phyloP scores from a whole-genome alignment of 2,329 filamentous ascomycete genomes.

The Monilinia laxa region DNA sequence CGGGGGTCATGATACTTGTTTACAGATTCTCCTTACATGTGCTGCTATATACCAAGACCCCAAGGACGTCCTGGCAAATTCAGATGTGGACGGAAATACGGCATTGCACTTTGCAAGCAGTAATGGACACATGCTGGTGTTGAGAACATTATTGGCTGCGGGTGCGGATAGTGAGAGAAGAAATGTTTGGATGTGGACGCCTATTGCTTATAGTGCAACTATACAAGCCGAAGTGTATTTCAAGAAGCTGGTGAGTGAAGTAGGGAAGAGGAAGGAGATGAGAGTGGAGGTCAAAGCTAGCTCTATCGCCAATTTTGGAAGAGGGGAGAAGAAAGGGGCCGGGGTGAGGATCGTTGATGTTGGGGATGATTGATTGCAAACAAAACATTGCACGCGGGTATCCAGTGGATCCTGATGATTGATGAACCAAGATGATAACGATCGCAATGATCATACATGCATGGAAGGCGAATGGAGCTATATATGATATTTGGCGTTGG shows the following conservation, averaged over 20 bases:
- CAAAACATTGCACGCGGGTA: not conserved
- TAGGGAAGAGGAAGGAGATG: slow-evolving; percentile 57
- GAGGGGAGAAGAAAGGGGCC: slow-evolving; percentile 32
- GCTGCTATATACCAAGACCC: slow-evolving; percentile 43
- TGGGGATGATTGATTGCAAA: slow-evolving; percentile 20
- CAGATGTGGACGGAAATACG: slow-evolving; percentile 77
- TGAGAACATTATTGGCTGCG: slow-evolving; percentile 74
- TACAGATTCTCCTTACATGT: slow-evolving; percentile 65
- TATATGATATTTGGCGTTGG: slow-evolving; percentile 1
- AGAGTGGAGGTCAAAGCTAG: slow-evolving; percentile 31
- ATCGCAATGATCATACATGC: slow-evolving; percentile 9
- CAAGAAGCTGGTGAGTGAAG: slow-evolving; percentile 71
- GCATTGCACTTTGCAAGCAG: slow-evolving; percentile 83
- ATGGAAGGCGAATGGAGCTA: slow-evolving; percentile 7
- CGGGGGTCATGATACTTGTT: slow-evolving; percentile 60
- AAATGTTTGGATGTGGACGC: slow-evolving; percentile 79
- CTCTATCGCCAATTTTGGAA: slow-evolving; percentile 21
- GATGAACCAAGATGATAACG: slow-evolving; percentile 16
- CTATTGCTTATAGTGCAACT: slow-evolving; percentile 78
- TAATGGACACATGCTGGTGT: slow-evolving; percentile 74
- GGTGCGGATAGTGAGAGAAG: slow-evolving; percentile 71
- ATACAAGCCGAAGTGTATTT: slow-evolving; percentile 84
- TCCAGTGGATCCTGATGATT: slow-evolving; percentile 10
- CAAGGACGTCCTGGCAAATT: slow-evolving; percentile 46
- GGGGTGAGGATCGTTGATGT: slow-evolving; percentile 24